Conservation (phyloP, 179 eudicot species). For the Patellifolia procumbens region DNA sequence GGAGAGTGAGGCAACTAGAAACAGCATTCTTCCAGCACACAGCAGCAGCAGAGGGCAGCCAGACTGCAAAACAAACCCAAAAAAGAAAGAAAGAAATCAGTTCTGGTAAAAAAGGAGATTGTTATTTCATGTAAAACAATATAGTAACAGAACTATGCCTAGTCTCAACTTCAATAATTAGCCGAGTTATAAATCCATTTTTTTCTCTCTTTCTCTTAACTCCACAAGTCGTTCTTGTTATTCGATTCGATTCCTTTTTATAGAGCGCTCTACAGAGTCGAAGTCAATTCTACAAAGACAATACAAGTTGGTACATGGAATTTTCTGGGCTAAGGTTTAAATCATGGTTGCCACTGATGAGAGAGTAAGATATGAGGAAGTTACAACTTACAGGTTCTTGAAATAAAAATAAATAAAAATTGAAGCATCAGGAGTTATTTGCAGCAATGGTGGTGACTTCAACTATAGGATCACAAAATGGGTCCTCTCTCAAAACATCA, state of each 20-base stretch:
- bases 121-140: background rate
- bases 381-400: background rate
- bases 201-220: background rate
- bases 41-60: constrained; percentile 73
- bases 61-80: constrained; percentile 39
- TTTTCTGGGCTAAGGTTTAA: background rate
- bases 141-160: background rate
- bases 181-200: background rate
- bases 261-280: too few relatives aligned
- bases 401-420: background rate
- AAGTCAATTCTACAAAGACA: background rate
- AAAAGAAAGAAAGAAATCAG: background rate
- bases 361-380: background rate
- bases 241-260: background rate
- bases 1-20: constrained; percentile 26
- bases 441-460: background rate
- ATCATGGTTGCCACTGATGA: too few relatives aligned
- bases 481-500: background rate
- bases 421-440: background rate
- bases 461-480: background rate
- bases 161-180: background rate
- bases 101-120: background rate
- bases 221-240: background rate
- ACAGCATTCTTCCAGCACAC: constrained; percentile 65
- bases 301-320: background rate